These are phyloP conservation scores for Aspergillus haitiensis DNA, from an alignment of 495 filamentous ascomycete genomes.

Conservation along the genomic window DNA sequence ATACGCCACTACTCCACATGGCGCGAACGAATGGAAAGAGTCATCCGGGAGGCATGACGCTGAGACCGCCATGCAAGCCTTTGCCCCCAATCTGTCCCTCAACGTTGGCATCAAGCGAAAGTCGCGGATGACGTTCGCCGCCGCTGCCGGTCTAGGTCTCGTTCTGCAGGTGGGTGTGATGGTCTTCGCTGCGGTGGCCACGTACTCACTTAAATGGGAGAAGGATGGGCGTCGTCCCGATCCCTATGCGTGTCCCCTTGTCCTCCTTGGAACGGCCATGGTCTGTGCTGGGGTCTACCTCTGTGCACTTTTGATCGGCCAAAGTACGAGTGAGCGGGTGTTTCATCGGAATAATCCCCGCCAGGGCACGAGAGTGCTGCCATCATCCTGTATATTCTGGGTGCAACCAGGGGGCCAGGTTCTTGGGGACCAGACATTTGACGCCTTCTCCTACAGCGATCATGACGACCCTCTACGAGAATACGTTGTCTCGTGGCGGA, in stretches of 20 bases:
- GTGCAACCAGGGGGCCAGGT: constrained; percentile 18
- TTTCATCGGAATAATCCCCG: neutral
- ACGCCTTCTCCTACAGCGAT: constrained; percentile 16
- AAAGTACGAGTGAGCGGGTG: constrained; percentile 14
- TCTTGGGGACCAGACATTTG: constrained; percentile 19
- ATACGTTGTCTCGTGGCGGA: constrained; percentile 14
- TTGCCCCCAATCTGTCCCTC: constrained; percentile 1
- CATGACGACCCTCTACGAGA: neutral
- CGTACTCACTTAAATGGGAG: constrained; percentile 7
- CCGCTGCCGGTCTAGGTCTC: neutral
- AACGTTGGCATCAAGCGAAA: constrained; percentile 5
- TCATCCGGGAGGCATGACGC: neutral
- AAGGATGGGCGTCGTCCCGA: constrained; percentile 3
- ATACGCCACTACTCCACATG: neutral
- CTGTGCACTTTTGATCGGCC: constrained; percentile 16
- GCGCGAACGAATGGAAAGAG: neutral
- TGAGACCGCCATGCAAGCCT: neutral
- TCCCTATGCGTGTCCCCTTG: constrained; percentile 16
- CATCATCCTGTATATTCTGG: constrained; percentile 15
- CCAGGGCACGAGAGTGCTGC: neutral
- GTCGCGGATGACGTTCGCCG: neutral
- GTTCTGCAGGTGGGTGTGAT: neutral
- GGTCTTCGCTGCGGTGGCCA: neutral
- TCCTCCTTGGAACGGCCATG: constrained; percentile 9
- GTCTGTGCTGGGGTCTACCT: constrained; percentile 17